Conservation (phyloP, 192 early-diverging fungal genomes). For the Kickxella alabastrina region DNA sequence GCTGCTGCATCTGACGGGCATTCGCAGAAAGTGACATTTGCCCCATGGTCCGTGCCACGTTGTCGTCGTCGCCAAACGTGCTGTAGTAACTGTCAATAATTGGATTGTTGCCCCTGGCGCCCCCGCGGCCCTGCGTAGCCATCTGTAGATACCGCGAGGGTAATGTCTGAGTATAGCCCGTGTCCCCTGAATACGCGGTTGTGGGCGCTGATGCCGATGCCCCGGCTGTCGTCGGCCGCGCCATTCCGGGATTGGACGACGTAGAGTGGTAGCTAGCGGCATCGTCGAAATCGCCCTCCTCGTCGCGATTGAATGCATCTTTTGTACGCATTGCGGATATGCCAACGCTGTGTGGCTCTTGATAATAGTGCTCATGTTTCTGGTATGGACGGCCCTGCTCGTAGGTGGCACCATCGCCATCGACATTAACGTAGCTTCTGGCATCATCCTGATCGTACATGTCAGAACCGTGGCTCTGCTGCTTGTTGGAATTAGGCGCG, state of each 20-base stretch:
- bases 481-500: background rate
- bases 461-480: slow-evolving; percentile 7
- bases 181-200: slow-evolving; percentile 7
- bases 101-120: slow-evolving; percentile 7
- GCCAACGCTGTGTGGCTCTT: slow-evolving; percentile 9
- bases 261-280: slow-evolving; percentile 54
- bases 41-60: slow-evolving; percentile 12
- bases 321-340: slow-evolving; percentile 9
- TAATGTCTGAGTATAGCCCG: slow-evolving; percentile 24
- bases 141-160: slow-evolving; percentile 34
- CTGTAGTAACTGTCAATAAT: slow-evolving; percentile 40
- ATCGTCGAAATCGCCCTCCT: slow-evolving; percentile 46
- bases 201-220: background rate
- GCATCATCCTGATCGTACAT: background rate
- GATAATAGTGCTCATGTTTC: background rate
- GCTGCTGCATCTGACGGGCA: background rate
- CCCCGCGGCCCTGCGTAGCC: slow-evolving; percentile 20
- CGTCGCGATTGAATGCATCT: slow-evolving; percentile 22
- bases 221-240: slow-evolving; percentile 5
- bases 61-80: slow-evolving; percentile 17
- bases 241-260: slow-evolving; percentile 37
- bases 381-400: slow-evolving; percentile 1
- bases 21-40: slow-evolving; percentile 2
- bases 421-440: background rate
- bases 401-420: slow-evolving; percentile 4